Evolutionary conservation across 495 filamentous ascomycete genomes (phyloP), one percentile per base, ranked within the genome.

Genomic region (Penicillium pancosmium): DNA sequence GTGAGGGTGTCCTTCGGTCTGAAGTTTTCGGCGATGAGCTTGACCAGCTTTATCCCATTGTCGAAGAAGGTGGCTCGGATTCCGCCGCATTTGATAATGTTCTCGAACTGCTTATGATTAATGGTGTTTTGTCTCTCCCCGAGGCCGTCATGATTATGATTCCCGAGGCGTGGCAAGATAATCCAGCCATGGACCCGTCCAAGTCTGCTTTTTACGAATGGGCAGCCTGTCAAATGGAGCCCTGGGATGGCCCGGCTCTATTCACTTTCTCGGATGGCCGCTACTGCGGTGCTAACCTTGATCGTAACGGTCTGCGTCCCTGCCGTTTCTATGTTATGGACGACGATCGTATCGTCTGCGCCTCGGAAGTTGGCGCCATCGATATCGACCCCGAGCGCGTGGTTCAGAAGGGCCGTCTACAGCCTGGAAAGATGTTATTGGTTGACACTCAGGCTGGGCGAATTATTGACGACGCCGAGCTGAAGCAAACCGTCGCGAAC

Each of bases 71-170:
- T 55, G 94, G 94, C 50, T 99, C 94, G 36, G 94, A 99, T 77
- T 99, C 94, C 23, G 94, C 94, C 58, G 94, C 94, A 23, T 98
- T 99, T 60, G 94, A 99, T 76, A 99, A 99, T 66, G 94, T 99
- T 10, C 80, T 99, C 18, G 94, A 99, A 73, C 79, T 99, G 23
- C 82, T 99, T 58, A 91, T 88, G 67, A 93, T 99, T 75, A 99
- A 99, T 73, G 93, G 94, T 52, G 93, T 98, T 47, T 85, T 99
- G 44, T 99, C 94, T 43, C 83, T 99, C 35, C 94, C 94, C 12
- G 94, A 99, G 73, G 95, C 94, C 16, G 89, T 99, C 60, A 98
- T 99, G 94, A 82, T 99, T 62, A 96, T 99, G 92, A 91, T 99
- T 53, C 94, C 94, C 4, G 94, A 99, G 72, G 93, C 94, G 43